Base-by-base conservation (phyloP, 306 rosid species). In the Medicago lupulina region DNA sequence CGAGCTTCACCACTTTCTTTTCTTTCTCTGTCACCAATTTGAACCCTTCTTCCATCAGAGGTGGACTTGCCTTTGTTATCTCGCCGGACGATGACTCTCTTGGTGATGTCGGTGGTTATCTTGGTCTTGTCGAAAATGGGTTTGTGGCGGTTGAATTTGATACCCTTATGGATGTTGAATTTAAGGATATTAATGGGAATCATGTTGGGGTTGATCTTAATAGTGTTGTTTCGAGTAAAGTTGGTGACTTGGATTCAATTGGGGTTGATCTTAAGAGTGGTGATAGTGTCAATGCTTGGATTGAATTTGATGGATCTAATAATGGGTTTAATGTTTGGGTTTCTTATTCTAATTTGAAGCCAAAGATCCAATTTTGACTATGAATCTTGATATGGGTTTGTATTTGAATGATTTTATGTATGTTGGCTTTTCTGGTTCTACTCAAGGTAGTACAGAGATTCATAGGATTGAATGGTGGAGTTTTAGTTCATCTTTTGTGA, bases 381-480 rank as follows among this genome's bases (percentile, higher is more conserved):
- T 81, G 82, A 77, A 23, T 72, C 88, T 95, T 17, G 98, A 95
- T 57, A 91, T 83, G 50, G 93, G 82, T 71, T 86, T 55, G 85
- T 92, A 76, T 49, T 85, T 92, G 46, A 84, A 77, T 63, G 99
- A 95, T 64, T 92, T 95, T 34, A 92, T 92, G 98, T 95, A 89
- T 34, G 99, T 95, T 65, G 99, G 99, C 15, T 95, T 95, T 68
- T 92, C 99, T 50, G 99, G 88, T 54, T 92, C 99, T 9, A 95
- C 99, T 5, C 99, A 95, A 65, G 98, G 98, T 11, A 95, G 99
- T 78, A 95, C 99, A 0, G 99, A 95, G 87, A 74, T 76, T 51
- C 99, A 95, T 81, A 86, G 86, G 38, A 61, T 95, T 2, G 92
- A 89, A 13, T 95, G 99, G 99, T 95, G 99, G 99, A 95, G 97